phyloP scores from a whole-genome alignment of 139 green algal genomes.

The Parachlorella kessleri region DNA sequence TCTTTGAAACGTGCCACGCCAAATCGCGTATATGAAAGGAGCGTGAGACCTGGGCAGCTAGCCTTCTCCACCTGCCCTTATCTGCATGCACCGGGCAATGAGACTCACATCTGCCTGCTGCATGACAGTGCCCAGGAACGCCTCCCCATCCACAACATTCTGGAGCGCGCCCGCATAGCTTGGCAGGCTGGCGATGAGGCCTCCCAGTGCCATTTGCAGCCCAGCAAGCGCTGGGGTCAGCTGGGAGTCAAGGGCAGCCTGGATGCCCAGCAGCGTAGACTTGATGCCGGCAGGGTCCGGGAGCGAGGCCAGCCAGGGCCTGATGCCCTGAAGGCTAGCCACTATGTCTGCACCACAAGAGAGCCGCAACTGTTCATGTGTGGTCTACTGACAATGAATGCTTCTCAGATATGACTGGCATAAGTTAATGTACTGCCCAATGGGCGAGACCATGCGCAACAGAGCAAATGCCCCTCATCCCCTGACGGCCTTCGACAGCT shows the following conservation, averaged over 20 bases:
- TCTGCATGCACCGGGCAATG: neutral
- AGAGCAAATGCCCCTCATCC: neutral
- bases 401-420: too few relatives aligned
- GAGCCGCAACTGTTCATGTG: too few relatives aligned
- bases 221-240: too few relatives aligned
- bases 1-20: too few relatives aligned
- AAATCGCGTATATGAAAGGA: too few relatives aligned
- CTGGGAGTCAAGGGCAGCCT: neutral
- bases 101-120: neutral
- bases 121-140: neutral
- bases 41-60: too few relatives aligned
- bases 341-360: constrained; percentile 7
- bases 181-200: too few relatives aligned
- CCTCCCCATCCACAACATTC: neutral
- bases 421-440: too few relatives aligned
- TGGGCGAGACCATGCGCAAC: neutral
- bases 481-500: too few relatives aligned
- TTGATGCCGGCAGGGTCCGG: constrained; percentile 1
- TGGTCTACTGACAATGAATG: too few relatives aligned
- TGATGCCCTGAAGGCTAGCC: constrained; percentile 6
- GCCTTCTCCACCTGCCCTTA: too few relatives aligned
- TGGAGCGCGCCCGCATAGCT: neutral
- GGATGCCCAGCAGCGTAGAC: neutral
- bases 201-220: too few relatives aligned
- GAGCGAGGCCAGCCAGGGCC: constrained; percentile 12